These are phyloP conservation scores for Gracilaria gracilis DNA, from an alignment of 23 red algal genomes.

Conservation along the genomic window DNA sequence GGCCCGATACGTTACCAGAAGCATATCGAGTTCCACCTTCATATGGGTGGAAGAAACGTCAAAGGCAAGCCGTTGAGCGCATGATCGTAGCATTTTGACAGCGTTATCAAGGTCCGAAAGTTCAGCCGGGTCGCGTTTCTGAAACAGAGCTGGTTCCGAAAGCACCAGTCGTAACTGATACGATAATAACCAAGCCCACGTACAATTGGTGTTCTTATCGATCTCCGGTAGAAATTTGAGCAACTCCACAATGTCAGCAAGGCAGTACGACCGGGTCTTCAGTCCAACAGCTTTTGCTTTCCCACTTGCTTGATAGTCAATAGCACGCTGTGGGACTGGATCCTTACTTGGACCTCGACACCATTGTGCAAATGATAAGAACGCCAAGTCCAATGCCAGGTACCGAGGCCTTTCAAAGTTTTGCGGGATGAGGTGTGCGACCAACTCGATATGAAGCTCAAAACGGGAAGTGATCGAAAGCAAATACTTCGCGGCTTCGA, in stretches of 20 bases:
- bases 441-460: constrained; percentile 57
- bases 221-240: constrained; percentile 37
- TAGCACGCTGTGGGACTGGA: background rate
- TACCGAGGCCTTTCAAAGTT: constrained; percentile 17
- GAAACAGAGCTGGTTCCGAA: constrained; percentile 3
- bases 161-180: constrained; percentile 31
- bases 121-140: constrained; percentile 31
- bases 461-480: constrained; percentile 33
- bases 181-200: constrained; percentile 38
- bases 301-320: constrained; percentile 28
- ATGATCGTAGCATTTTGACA: constrained; percentile 32
- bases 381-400: constrained; percentile 18
- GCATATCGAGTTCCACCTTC: constrained; percentile 44
- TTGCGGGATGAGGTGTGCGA: constrained; percentile 45
- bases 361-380: constrained; percentile 53
- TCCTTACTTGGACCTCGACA: constrained; percentile 23
- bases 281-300: constrained; percentile 5
- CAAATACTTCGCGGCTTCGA: constrained; percentile 34
- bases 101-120: constrained; percentile 12
- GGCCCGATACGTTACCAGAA: constrained; percentile 24
- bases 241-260: constrained; percentile 39
- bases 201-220: constrained; percentile 37
- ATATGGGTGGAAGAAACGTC: constrained; percentile 32
- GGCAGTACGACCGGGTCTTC: constrained; percentile 19
- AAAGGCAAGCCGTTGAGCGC: constrained; percentile 44